A percentile compares a stretch with the other conserved stretches of the same genome.
Conservation (phyloP, 1,284 basidiomycete genomes). For the Thecaphora frezii region DNA sequence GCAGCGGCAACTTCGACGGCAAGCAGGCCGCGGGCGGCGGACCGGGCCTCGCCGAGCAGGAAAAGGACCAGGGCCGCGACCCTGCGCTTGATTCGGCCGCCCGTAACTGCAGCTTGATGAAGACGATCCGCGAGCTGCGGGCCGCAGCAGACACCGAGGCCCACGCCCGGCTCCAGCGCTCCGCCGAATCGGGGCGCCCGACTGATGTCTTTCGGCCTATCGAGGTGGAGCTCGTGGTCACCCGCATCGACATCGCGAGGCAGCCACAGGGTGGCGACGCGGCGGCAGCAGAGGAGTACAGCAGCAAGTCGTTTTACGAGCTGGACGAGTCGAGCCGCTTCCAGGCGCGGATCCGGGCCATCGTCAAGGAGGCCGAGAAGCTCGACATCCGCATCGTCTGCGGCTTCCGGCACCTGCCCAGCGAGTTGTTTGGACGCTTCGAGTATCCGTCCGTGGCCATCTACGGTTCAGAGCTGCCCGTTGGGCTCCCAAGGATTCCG, state of each 20-base stretch:
- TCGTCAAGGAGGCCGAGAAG: constrained; percentile 10
- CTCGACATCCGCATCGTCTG: constrained; percentile 23
- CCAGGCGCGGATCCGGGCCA: constrained; percentile 27
- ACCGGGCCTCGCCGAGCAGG: not conserved
- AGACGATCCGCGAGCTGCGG: constrained; percentile 23
- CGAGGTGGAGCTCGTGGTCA: constrained; percentile 31
- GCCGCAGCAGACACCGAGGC: constrained; percentile 22
- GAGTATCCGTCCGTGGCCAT: constrained; percentile 6
- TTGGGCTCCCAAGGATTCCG: constrained; percentile 20
- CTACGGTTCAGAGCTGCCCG: not conserved
- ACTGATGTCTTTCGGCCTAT: constrained; percentile 11
- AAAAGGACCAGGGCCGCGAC: not conserved
- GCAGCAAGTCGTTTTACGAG: constrained; percentile 19
- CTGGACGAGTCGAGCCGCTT: constrained; percentile 29
- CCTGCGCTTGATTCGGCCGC: constrained; percentile 27
- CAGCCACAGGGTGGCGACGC: too few species aligned
- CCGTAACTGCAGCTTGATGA: constrained; percentile 29
- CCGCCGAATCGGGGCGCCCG: constrained; percentile 10
- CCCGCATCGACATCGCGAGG: constrained; percentile 24
- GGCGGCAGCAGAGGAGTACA: too few species aligned
- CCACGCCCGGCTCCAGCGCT: constrained; percentile 15
- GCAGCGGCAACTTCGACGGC: not conserved
- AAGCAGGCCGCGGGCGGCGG: not conserved
- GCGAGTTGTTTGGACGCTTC: not conserved
- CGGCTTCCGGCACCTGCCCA: constrained; percentile 11